These are phyloP conservation scores for Nannochloris sp. DNA, from an alignment of 139 green algal genomes.

Conservation along the genomic window DNA sequence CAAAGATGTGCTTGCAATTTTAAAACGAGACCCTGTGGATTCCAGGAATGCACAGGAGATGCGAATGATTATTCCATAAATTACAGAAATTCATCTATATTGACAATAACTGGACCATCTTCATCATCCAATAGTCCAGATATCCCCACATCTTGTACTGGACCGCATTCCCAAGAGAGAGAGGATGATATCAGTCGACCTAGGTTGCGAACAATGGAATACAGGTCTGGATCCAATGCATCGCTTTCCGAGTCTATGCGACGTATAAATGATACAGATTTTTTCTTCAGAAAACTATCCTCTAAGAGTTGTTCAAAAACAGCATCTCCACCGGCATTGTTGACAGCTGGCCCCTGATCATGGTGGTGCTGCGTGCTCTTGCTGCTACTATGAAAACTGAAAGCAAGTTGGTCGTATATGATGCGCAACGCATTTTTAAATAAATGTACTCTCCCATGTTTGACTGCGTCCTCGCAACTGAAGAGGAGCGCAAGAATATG, in stretches of 20 bases:
- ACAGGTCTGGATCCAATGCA: conserved; percentile 1
- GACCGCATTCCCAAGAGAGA: no score
- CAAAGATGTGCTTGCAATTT: conserved; percentile 4
- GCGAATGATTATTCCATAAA: neutral
- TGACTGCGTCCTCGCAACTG: conserved; percentile 38
- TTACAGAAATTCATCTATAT: neutral
- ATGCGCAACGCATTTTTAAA: conserved; percentile 16
- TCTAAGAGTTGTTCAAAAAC: conserved; percentile 28
- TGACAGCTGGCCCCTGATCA: neutral
- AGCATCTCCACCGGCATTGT: neutral
- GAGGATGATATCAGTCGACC: no score
- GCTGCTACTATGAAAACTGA: neutral
- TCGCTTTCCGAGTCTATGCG: conserved; percentile 18
- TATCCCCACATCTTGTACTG: no score
- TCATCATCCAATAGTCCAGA: conserved; percentile 13
- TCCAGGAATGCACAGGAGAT: conserved; percentile 25
- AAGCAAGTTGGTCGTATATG: conserved; percentile 1
- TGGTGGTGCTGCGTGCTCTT: neutral
- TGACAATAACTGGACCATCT: no score
- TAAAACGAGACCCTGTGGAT: conserved; percentile 2
- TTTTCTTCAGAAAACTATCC: conserved; percentile 37
- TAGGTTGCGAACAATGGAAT: no score
- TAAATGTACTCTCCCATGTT: conserved; percentile 19
- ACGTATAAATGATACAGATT: neutral
- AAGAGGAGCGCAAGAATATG: conserved; percentile 57